These are phyloP conservation scores for Martiniozyma asiatica DNA, from an alignment of 1,139 yeast species.

Conservation along the genomic window DNA sequence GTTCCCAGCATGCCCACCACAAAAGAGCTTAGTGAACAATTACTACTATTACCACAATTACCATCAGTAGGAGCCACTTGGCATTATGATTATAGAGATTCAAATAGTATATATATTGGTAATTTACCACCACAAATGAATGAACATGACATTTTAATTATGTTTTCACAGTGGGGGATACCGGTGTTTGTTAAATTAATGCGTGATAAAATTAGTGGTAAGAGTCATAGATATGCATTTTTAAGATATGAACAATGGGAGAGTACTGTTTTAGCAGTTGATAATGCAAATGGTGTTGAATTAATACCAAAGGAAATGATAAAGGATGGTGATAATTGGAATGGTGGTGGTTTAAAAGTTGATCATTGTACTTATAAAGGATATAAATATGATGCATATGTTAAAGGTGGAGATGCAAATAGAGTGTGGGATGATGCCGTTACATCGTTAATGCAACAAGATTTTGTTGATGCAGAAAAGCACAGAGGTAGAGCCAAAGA, in stretches of 20 bases:
- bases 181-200: conserved; percentile 69
- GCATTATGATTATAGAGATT: conserved; percentile 77
- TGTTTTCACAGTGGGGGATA: conserved; percentile 84
- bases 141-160: conserved; percentile 63
- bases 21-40: too few relatives aligned
- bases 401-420: conserved; percentile 25
- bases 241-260: conserved; percentile 74
- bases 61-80: conserved; percentile 45
- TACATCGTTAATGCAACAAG: conserved; percentile 13
- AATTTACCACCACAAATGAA: conserved; percentile 53
- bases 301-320: conserved; percentile 19
- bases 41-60: too few relatives aligned
- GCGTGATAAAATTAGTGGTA: conserved; percentile 59
- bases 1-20: too few relatives aligned
- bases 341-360: conserved; percentile 33
- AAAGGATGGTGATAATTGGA: too few relatives aligned
- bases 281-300: conserved; percentile 67
- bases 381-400: conserved; percentile 31
- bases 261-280: conserved; percentile 77
- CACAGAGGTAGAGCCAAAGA: too few relatives aligned
- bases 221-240: conserved; percentile 69
- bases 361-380: conserved; percentile 67
- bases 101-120: conserved; percentile 58
- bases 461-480: conserved; percentile 14
- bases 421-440: conserved; percentile 18